Percentiles rank a stretch among this genome's conserved stretches.
phyloP scores from a whole-genome alignment of 768 basidiomycete genomes.

The Suillus subluteus region DNA sequence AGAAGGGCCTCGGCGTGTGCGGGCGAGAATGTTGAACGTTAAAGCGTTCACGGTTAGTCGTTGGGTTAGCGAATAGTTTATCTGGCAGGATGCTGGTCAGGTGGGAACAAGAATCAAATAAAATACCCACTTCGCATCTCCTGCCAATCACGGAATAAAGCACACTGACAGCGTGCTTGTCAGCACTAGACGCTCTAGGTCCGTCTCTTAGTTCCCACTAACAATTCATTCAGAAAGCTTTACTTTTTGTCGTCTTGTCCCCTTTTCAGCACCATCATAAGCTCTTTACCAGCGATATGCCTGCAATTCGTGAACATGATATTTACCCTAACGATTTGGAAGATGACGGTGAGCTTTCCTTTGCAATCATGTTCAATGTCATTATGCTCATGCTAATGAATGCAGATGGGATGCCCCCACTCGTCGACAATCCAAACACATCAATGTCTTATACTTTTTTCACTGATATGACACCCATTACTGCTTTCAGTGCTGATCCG shows the following conservation, averaged over 20 bases:
- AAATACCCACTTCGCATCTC: conserved; percentile 32
- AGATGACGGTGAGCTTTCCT: conserved; percentile 38
- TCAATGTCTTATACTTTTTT: conserved; percentile 66
- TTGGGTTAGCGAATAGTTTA: background rate
- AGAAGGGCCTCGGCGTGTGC: background rate
- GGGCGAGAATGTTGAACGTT: background rate
- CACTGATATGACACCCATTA: conserved; percentile 59
- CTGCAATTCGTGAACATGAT: conserved; percentile 33
- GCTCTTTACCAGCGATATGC: conserved; percentile 22
- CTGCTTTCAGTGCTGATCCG: conserved; percentile 44
- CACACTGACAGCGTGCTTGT: conserved; percentile 27
- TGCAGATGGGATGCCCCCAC: conserved; percentile 52
- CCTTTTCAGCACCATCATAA: background rate
- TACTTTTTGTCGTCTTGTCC: conserved; percentile 8
- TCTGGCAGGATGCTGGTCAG: conserved; percentile 8
- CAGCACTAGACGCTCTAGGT: conserved; percentile 31
- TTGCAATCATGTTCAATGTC: background rate
- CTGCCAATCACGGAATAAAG: conserved; percentile 42
- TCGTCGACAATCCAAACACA: conserved; percentile 56
- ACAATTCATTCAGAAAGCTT: background rate
- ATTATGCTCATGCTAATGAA: conserved; percentile 14
- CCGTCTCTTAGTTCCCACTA: conserved; percentile 21
- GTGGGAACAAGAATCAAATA: conserved; percentile 35
- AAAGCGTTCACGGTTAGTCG: background rate
- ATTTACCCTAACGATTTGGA: conserved; percentile 30